phyloP scores from a whole-genome alignment of 495 filamentous ascomycete genomes.

The Tuber indicum region DNA sequence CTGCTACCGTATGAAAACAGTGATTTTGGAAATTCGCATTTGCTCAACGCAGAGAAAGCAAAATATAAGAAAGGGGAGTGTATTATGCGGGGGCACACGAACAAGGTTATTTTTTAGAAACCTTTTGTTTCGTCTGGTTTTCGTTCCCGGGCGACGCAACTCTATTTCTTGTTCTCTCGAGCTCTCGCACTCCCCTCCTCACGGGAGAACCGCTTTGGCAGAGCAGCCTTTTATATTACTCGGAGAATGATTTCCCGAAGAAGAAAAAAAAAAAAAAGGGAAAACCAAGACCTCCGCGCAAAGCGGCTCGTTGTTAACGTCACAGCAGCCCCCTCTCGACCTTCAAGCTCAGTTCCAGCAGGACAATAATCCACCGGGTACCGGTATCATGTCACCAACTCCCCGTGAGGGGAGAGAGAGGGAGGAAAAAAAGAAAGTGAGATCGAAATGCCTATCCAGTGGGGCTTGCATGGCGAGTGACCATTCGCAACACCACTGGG shows the following conservation, averaged over 20 bases:
- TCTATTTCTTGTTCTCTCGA: neutral
- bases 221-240: neutral
- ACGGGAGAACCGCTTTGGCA: neutral
- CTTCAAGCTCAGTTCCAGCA: neutral
- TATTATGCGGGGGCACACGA: neutral
- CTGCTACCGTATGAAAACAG: constrained; percentile 1
- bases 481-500: neutral
- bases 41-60: neutral
- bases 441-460: neutral
- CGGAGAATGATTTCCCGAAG: neutral
- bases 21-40: neutral
- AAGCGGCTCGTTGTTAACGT: neutral
- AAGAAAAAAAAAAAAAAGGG: neutral
- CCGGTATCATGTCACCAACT: neutral
- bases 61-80: neutral
- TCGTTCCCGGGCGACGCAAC: neutral
- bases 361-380: neutral
- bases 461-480: neutral
- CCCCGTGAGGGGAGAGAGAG: neutral
- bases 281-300: neutral
- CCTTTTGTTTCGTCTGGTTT: neutral
- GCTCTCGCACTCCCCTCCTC: neutral
- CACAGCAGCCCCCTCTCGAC: neutral
- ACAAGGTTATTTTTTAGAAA: neutral
- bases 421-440: neutral